Conservation (phyloP, 106 monocot species). For the Dioscorea zingiberensis region DNA sequence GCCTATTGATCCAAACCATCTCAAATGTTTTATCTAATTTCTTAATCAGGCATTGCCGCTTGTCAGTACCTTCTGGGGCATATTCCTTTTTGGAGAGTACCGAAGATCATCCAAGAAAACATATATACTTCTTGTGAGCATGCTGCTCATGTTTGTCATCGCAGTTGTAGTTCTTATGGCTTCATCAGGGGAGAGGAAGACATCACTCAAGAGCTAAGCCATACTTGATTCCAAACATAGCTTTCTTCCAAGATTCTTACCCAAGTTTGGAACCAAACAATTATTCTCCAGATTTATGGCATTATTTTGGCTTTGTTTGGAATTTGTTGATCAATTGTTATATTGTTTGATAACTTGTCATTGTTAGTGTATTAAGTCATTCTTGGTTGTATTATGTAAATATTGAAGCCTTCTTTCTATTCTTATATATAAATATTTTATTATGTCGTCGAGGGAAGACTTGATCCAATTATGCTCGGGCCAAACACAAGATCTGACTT, state of each 20-base stretch:
- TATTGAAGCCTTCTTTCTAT: no score
- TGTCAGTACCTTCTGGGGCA: slow-evolving; percentile 90
- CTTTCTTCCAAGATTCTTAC: neutral
- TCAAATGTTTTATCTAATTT: neutral
- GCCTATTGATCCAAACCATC: neutral
- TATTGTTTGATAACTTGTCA: neutral
- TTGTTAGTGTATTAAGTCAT: neutral
- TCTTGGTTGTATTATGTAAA: neutral
- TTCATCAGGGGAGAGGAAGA: slow-evolving; percentile 81
- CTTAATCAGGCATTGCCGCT: slow-evolving; percentile 72
- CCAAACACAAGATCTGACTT: no score
- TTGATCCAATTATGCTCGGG: no score
- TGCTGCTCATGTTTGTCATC: slow-evolving; percentile 73
- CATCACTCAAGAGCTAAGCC: neutral
- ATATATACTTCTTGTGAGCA: slow-evolving; percentile 49
- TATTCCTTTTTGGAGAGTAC: slow-evolving; percentile 81
- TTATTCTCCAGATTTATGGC: neutral
- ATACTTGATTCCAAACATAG: neutral
- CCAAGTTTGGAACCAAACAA: no score
- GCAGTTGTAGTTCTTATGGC: slow-evolving; percentile 80
- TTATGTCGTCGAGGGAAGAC: no score
- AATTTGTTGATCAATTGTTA: neutral
- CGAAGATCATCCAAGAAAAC: slow-evolving; percentile 68
- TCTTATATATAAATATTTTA: no score
- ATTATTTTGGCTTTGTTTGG: neutral